Evolutionary conservation across 768 basidiomycete species (phyloP), one percentile per base, ranked within the genome.

Genomic region (Punctularia strigosozonata): DNA sequence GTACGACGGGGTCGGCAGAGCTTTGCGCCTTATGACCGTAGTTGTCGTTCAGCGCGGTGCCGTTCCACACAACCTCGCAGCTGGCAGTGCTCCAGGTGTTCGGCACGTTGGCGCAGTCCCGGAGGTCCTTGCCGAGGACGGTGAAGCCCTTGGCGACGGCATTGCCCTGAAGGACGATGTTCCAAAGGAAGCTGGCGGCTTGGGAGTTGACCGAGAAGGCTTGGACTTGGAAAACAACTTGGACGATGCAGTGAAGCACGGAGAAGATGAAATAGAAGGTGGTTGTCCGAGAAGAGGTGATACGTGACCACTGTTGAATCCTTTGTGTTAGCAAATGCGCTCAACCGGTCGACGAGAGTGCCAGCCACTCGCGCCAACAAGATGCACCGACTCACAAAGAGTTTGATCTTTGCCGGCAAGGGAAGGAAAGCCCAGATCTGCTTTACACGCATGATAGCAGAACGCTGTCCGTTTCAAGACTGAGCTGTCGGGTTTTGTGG

Each of bases 281-380:
- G 15, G 83, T 78, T 38, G 80, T 62, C 25, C 66, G 68, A 35
- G 82, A 80, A 50, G 77, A 73, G 17, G 80, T 77, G 49, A 85
- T 62, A 40, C 80, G 71, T 41, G 73, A 65, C 77, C 78, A 80
- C 81, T 85, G 50, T 13, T 31, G 18, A 23, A 35, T 19, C 21
- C 12, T 1, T 17, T 12, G 13, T 43, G 22, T n/a, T n/a, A n/a
- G n/a, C n/a, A n/a, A n/a, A n/a, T n/a, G n/a, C n/a, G n/a, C n/a
- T n/a, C n/a, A n/a, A n/a, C n/a, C n/a, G n/a, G n/a, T n/a, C n/a
- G n/a, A n/a, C n/a, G n/a, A n/a, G n/a, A n/a, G 14, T 8, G 14
- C 34, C 30, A 35, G 18, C 23, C 36, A 19, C 25, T 18, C 12
- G 26, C 6, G 23, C 37, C 8, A 25, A n/a, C 15, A 40, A 33